phyloP scores from a whole-genome alignment of 2,329 filamentous ascomycete species.

The Penicillium nordicum region DNA sequence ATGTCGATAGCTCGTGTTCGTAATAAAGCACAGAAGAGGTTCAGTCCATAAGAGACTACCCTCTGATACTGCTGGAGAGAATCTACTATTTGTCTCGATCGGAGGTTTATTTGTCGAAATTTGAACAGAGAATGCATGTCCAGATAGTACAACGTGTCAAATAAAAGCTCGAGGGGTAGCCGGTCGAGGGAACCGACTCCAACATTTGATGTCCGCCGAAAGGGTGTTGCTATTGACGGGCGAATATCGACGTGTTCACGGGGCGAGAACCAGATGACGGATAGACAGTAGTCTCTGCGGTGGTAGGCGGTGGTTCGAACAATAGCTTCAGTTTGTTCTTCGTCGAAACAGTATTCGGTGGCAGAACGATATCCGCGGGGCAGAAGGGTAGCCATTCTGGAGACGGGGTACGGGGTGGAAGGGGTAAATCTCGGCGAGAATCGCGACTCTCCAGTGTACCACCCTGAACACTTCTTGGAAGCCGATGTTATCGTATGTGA shows the following conservation, averaged over 20 bases:
- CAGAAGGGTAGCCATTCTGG: constrained; percentile 9
- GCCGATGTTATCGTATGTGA: too few relatives aligned
- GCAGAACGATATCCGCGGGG: constrained; percentile 12
- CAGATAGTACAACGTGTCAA: constrained; percentile 1
- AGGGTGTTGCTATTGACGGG: constrained; percentile 9
- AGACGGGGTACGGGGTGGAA: background rate
- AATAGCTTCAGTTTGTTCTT: constrained; percentile 16
- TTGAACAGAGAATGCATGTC: constrained; percentile 14
- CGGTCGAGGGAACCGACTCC: constrained; percentile 7
- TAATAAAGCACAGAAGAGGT: constrained; percentile 17
- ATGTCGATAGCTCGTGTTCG: constrained; percentile 12
- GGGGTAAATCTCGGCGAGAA: background rate
- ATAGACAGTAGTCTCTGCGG: constrained; percentile 9
- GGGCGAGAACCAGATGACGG: constrained; percentile 9
- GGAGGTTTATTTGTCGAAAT: constrained; percentile 15
- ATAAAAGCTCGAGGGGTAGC: constrained; percentile 11
- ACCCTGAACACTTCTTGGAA: too few relatives aligned
- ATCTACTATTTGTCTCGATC: constrained; percentile 13
- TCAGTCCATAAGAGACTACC: constrained; percentile 11
- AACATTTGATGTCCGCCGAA: constrained; percentile 2
- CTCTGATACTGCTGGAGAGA: constrained; percentile 13
- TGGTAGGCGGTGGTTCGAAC: constrained; percentile 21
- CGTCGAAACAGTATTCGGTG: constrained; percentile 9
- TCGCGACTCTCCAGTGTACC: background rate
- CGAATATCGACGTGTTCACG: constrained; percentile 6